Conservation (phyloP, 805 yeast genomes). For the Wickerhamiella hasegawae region DNA sequence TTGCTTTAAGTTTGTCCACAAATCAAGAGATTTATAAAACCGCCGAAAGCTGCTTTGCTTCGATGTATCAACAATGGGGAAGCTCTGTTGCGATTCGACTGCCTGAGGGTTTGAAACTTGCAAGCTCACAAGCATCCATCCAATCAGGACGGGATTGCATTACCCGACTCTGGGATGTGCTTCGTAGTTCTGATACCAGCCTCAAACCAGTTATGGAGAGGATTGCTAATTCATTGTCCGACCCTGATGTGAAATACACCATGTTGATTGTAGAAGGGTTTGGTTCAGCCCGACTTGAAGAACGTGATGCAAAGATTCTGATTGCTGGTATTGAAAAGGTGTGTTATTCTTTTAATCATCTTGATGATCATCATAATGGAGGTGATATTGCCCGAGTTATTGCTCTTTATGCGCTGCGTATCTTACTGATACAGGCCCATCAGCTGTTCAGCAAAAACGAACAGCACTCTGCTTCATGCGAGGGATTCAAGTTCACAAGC, state of each 20-base stretch:
- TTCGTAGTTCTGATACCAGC: neutral
- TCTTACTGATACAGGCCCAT: neutral
- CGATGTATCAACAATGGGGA: conserved; percentile 1
- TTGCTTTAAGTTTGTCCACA: conserved; percentile 1
- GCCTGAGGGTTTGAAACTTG: conserved; percentile 3
- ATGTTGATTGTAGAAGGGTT: conserved; percentile 1
- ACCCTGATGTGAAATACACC: neutral
- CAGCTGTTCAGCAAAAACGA: neutral
- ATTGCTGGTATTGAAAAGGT: neutral
- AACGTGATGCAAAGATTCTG: neutral
- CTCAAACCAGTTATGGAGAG: neutral
- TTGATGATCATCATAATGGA: neutral
- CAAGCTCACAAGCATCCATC: neutral
- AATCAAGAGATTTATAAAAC: conserved; percentile 2
- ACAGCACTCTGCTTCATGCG: neutral
- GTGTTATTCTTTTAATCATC: neutral
- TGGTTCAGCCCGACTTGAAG: neutral
- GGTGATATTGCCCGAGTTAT: neutral
- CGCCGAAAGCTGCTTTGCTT: conserved; percentile 2
- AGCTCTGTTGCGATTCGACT: conserved; percentile 1
- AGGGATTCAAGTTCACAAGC: neutral
- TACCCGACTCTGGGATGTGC: conserved; percentile 2
- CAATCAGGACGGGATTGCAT: neutral
- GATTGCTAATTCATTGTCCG: neutral
- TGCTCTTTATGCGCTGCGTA: neutral